Base-by-base conservation (phyloP, 345 rosid species). In the Populus euphratica region DNA sequence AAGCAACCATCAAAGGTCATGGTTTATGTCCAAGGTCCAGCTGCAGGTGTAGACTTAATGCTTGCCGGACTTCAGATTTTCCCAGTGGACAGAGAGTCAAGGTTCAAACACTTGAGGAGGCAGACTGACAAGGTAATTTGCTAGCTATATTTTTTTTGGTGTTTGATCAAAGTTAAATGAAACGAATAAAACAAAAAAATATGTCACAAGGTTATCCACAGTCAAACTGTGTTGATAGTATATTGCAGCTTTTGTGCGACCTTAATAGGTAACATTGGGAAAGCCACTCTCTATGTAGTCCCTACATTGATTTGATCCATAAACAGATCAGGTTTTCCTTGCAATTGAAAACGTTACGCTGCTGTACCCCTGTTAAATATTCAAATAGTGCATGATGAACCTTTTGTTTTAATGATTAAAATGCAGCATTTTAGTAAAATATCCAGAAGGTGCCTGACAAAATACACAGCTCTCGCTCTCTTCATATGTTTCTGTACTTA, bases 1-100 rank as follows among this genome's bases (percentile, higher is more conserved):
- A 92, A 90, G 89, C 89, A 92, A 80, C 90, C 97, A 5, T 76
- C 86, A 31, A 85, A 88, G 84, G 90, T 95, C 62, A 91, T 90
- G 94, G 91, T 90, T 82, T 92, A 93, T 69, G 79, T 91, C 75
- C 97, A 93, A 80, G 99, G 99, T 56, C 98, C 98, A 23, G 85
- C 90, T 81, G 75, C 93, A 12, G 96, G 96, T 78, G 86, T 91
- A 75, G 90, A 91, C 78, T 80, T 91, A 23, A 91, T 93, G 99
- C 86, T 95, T 41, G 88, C 92, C 39, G 95, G 91, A 63, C 92
- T 95, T 71, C 98, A 90, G 86, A 86, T 95, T 69, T 93, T 95
- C 80, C 87, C 96, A 2, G 94, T 93, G 72, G 90, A 93, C 76
- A 82, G 86, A 21, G 81, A 80, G 73, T 82, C 91, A 18, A 88